Evolutionary conservation across 2,329 filamentous ascomycete genomes (phyloP), one percentile per base, ranked within the genome.

Genomic region (Aspergillus texensis): DNA sequence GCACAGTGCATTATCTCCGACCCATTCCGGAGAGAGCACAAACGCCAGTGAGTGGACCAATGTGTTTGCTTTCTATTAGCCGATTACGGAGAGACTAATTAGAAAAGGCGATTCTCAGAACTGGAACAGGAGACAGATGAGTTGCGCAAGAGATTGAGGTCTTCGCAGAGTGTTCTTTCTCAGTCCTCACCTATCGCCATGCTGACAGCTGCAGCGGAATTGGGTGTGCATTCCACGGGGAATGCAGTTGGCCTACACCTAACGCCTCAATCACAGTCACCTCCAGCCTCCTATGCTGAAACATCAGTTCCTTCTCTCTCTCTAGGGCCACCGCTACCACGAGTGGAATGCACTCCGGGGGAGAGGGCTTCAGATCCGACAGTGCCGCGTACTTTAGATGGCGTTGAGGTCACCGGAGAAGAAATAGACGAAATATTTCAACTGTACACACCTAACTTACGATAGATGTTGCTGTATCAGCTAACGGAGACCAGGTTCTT

Each of bases 1-100:
- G 66, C 72, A 11, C 57, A 68, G 24, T 81, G 79, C 61, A 69
- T 77, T 32, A 73, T 81, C n/a, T 80, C 78, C 1, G 78, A 79
- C 28, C 76, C 75, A 5, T 81, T 81, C 70, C 79, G 75, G 50
- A 69, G 79, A 58, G 78, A 81, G 61, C 76, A 80, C 61, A 81
- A 81, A 63, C 76, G 79, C 55, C 74, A 76, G 75, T 78, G 68
- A 28, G 75, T 66, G 12, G 9, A 21, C n/a, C n/a, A 2, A 2
- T 10, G 12, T 2, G 1, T 30, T 26, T 10, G 6, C 36, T 19
- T 12, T 2, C 3, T 11, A 5, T 2, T 26, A 6, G 6, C 4
- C 26, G n/a, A 14, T 11, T 28, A 54, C 1, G 3, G 1, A 39
- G 5, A 5, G 6, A 53, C 16, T 57, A 39, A 65, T 16, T 4